Evolutionary conservation across 805 yeast species (phyloP).

Genomic region (Pichia kluyveri): DNA sequence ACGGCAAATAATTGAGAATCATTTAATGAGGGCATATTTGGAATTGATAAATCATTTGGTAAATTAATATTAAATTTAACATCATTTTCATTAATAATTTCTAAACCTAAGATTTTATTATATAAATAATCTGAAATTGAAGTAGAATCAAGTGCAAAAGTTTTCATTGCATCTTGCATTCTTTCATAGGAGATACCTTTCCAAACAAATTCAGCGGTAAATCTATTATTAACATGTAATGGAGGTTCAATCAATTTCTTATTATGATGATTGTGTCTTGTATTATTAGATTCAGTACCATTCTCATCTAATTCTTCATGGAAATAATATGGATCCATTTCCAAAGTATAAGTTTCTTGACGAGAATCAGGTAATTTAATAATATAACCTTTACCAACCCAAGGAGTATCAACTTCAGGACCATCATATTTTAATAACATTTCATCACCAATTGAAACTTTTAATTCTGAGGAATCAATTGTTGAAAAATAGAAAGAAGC

Average conservation of each 20-base stretch:
- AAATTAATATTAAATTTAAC: slow-evolving; percentile 48
- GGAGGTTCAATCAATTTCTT: slow-evolving; percentile 37
- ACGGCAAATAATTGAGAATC: slow-evolving; percentile 77
- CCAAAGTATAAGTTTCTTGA: slow-evolving; percentile 64
- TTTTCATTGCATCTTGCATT: slow-evolving; percentile 70
- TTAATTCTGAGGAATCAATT: slow-evolving; percentile 53
- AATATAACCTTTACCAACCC: slow-evolving; percentile 70
- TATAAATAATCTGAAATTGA: slow-evolving; percentile 69
- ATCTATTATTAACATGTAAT: slow-evolving; percentile 50
- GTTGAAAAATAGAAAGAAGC: slow-evolving; percentile 65
- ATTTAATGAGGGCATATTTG: slow-evolving; percentile 63
- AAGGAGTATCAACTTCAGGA: slow-evolving; percentile 38
- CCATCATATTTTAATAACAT: slow-evolving; percentile 61
- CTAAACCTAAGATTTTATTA: slow-evolving; percentile 74
- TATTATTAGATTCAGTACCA: too few relatives aligned
- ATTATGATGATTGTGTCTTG: slow-evolving; percentile 9
- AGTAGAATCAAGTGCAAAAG: slow-evolving; percentile 60
- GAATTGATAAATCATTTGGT: slow-evolving; percentile 55
- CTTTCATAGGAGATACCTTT: slow-evolving; percentile 74
- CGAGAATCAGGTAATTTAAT: slow-evolving; percentile 59
- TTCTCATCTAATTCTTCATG: too few relatives aligned
- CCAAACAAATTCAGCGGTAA: slow-evolving; percentile 86
- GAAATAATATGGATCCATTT: slow-evolving; percentile 31
- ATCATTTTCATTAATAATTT: slow-evolving; percentile 46
- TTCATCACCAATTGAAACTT: slow-evolving; percentile 80